Evolutionary conservation across 2,329 filamentous ascomycete species (phyloP).

Genomic region (Ophiostoma novo-ulmi): DNA sequence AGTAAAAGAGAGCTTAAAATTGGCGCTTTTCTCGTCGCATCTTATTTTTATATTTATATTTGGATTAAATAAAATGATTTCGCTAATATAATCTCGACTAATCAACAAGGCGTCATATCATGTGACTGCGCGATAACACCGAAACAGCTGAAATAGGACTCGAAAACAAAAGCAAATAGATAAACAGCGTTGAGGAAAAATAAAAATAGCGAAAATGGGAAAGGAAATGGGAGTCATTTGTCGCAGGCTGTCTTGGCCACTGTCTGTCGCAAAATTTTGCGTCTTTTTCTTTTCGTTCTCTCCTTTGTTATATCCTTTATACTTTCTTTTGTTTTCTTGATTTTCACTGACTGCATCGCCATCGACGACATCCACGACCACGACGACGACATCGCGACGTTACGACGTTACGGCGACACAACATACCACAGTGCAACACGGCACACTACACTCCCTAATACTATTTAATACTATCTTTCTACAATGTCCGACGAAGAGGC

Average conservation of each 20-base stretch:
- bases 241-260: not conserved
- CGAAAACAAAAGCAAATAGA: not conserved
- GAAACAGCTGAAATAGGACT: not conserved
- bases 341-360: not conserved
- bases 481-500: constrained; percentile 17
- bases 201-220: not conserved
- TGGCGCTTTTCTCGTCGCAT: not conserved
- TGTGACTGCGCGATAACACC: constrained; percentile 13
- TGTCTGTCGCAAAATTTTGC: not conserved
- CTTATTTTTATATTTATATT: not conserved
- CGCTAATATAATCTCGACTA: too few relatives aligned
- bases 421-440: not conserved
- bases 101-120: constrained; percentile 15
- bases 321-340: not conserved
- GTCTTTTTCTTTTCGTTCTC: not conserved
- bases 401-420: not conserved
- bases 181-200: not conserved
- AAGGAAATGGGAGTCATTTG: not conserved
- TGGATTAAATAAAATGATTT: not conserved
- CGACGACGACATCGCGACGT: not conserved
- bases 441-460: not conserved
- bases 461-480: not conserved
- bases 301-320: not conserved
- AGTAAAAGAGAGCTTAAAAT: not conserved
- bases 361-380: not conserved